A percentile compares a stretch with the other conserved stretches of the same genome.
Conservation (phyloP, 495 filamentous ascomycete genomes). For the Lasiosphaeriaceae sp. region DNA sequence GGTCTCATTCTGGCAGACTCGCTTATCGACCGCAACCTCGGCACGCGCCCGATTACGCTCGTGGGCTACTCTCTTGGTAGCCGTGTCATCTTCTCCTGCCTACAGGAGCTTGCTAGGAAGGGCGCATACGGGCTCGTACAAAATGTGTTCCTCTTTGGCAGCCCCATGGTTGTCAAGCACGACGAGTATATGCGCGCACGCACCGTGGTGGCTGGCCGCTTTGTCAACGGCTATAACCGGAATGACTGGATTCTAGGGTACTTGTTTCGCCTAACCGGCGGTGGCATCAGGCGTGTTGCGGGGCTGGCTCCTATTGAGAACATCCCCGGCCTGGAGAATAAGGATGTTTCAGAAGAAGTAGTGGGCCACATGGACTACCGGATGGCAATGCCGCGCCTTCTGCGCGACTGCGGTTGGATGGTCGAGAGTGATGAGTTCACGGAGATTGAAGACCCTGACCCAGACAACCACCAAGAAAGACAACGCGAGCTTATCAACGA, state of each 20-base stretch:
- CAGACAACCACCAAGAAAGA: slow-evolving; percentile 81
- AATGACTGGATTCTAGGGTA: slow-evolving; percentile 99
- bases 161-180: slow-evolving; percentile 83
- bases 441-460: slow-evolving; percentile 97
- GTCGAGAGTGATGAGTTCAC: slow-evolving; percentile 91
- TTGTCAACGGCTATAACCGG: slow-evolving; percentile 89
- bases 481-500: slow-evolving; percentile 94
- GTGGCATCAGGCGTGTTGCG: slow-evolving; percentile 85
- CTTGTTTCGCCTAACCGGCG: slow-evolving; percentile 89
- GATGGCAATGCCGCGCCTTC: slow-evolving; percentile 78
- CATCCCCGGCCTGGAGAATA: slow-evolving; percentile 80
- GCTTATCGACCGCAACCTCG: slow-evolving; percentile 85
- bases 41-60: slow-evolving; percentile 87
- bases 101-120: slow-evolving; percentile 78
- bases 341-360: slow-evolving; percentile 81
- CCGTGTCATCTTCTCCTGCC: slow-evolving; percentile 87
- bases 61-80: slow-evolving; percentile 94
- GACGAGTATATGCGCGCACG: slow-evolving; percentile 84
- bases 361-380: slow-evolving; percentile 97
- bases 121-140: slow-evolving; percentile 92
- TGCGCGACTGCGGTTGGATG: slow-evolving; percentile 78
- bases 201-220: slow-evolving; percentile 79
- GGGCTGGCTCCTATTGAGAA: slow-evolving; percentile 79
- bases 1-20: slow-evolving; percentile 96
- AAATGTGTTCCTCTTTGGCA: slow-evolving; percentile 93